These are phyloP conservation scores for Thermomyces lanuginosus DNA, from an alignment of 2,329 filamentous ascomycete genomes.

Conservation along the genomic window DNA sequence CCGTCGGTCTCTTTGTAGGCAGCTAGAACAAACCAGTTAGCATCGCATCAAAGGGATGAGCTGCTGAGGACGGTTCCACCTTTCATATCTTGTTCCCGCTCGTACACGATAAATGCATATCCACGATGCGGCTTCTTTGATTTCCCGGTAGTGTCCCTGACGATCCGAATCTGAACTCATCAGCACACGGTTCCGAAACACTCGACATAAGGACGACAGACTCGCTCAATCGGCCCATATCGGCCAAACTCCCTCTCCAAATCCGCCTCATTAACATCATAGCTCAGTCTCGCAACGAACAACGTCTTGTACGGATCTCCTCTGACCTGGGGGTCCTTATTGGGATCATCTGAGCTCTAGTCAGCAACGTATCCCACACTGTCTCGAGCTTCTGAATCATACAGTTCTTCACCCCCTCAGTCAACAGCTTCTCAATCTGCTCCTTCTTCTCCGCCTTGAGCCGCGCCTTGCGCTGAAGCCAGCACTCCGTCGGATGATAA, in stretches of 20 bases:
- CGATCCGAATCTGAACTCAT: constrained; percentile 58
- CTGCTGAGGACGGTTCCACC: constrained; percentile 41
- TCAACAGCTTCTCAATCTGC: constrained; percentile 45
- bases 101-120: constrained; percentile 93
- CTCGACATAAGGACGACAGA: constrained; percentile 28
- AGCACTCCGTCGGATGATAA: constrained; percentile 76
- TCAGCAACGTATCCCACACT: constrained; percentile 2
- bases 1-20: constrained; percentile 80
- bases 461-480: constrained; percentile 74
- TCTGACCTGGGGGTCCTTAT: constrained; percentile 71
- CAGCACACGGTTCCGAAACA: constrained; percentile 1
- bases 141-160: constrained; percentile 63
- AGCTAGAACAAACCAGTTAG: constrained; percentile 44
- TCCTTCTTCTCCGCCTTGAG: constrained; percentile 66
- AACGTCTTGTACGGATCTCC: constrained; percentile 92
- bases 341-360: constrained; percentile 50
- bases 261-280: constrained; percentile 76
- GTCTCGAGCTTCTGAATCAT: constrained; percentile 11
- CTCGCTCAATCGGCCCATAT: constrained; percentile 84
- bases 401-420: constrained; percentile 52
- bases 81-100: constrained; percentile 98
- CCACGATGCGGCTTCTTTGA: constrained; percentile 70
- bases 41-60: constrained; percentile 4
- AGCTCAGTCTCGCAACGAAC: constrained; percentile 78
- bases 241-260: constrained; percentile 85